Base-by-base conservation (phyloP, 2,329 filamentous ascomycete species). In the Exutisphaerella laricina region DNA sequence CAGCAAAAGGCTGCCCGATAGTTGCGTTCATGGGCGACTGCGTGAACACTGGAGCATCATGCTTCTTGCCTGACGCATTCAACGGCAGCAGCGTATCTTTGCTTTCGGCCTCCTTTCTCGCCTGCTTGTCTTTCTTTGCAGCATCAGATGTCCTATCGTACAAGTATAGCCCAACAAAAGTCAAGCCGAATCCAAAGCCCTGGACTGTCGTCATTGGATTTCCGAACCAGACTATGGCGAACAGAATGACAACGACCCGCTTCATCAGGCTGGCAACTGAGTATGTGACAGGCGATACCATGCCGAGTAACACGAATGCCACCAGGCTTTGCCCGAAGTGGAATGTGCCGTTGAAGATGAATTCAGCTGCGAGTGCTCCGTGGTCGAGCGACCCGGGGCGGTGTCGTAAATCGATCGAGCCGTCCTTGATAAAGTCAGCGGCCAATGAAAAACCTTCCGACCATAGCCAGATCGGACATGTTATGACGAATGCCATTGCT, bases 251-350 rank as follows among this genome's bases (percentile, higher is more conserved):
- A 60, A 95, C 96, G 9, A 98, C 92, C 36, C 92, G 84, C 70
- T 98, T 98, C 67, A 98, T 92, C 49, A 98, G 73, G 43, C 85
- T 94, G 25, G 92, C 92, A 26, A 98, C 90, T 0, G 88, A 95
- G 70, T 98, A 98, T 0, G 92, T 97, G 26, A 98, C 92, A 0
- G 92, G 92, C 0, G 88, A 94, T 9, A 97, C 85, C 71, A 95
- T 85, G 41, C 88, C 95, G 5, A 98, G 73, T 4, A 98, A 74
- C 16, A 95, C 74, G 61, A 98, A 98, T 0, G 92, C 92, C 41
- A 98, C 77, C 40, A 98, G 94, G 61, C 94, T 96, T 61, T 98
- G 92, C 12, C 80, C 86, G 65, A 97, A 98, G 66, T 98, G 92
- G 62, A 94, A 96, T 3, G 88, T 83, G 42, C 92, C 92, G 64